A percentile compares a stretch with the other conserved stretches of the same genome.
Conservation (phyloP, 139 green algal genomes). For the Yamagishiella unicocca region DNA sequence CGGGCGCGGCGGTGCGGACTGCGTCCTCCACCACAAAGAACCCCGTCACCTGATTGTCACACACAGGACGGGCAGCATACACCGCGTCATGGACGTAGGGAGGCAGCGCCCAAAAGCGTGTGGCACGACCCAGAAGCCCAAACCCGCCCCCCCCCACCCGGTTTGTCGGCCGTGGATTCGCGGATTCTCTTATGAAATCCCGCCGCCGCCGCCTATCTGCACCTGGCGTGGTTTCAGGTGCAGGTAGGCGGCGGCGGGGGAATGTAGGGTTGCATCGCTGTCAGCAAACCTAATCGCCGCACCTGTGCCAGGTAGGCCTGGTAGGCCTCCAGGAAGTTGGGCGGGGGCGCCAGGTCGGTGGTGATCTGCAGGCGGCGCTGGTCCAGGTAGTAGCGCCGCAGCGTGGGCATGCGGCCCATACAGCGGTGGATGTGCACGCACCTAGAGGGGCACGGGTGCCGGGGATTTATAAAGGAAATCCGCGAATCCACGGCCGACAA, state of each 20-base stretch:
- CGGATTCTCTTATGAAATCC: too few species aligned
- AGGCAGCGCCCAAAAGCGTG: too few species aligned
- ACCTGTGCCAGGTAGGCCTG: slow-evolving; percentile 78
- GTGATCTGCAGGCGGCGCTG: slow-evolving; percentile 68
- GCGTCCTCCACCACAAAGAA: slow-evolving; percentile 87
- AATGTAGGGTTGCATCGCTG: background rate
- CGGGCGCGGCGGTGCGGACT: slow-evolving; percentile 62
- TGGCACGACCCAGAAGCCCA: too few species aligned
- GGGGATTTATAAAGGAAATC: too few species aligned
- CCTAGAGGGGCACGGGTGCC: background rate
- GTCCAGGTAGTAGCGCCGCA: slow-evolving; percentile 59
- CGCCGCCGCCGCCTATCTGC: too few species aligned
- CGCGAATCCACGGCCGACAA: too few species aligned
- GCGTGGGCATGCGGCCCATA: slow-evolving; percentile 18
- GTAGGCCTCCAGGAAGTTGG: slow-evolving; percentile 71
- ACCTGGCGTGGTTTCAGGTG: background rate
- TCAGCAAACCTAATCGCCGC: background rate
- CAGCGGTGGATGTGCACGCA: slow-evolving; percentile 41
- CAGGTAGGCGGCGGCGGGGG: background rate
- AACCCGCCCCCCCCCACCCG: too few species aligned
- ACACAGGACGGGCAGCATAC: too few species aligned
- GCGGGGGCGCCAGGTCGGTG: slow-evolving; percentile 66
- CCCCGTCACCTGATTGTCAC: slow-evolving; percentile 74
- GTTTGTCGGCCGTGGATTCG: too few species aligned
- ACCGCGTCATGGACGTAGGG: too few species aligned